Evolutionary conservation across 129 eudicot genomes (phyloP).

Genomic region (Lonicera japonica): DNA sequence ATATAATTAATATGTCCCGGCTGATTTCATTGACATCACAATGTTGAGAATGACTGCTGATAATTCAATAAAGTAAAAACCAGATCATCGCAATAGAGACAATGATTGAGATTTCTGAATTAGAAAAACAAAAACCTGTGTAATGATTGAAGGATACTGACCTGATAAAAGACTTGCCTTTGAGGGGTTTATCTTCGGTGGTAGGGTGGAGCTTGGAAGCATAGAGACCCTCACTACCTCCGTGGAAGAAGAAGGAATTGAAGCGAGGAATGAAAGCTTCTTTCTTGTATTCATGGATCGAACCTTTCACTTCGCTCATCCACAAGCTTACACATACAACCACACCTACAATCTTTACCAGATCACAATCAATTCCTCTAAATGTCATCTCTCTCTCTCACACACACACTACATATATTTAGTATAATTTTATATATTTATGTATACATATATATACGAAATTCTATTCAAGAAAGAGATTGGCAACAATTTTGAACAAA

Average conservation of each 20-base stretch:
- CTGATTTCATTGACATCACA: too few species aligned
- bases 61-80: too few species aligned
- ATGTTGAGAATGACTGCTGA: too few species aligned
- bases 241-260: conserved; percentile 79
- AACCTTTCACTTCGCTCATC: conserved; percentile 24
- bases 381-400: conserved; percentile 15
- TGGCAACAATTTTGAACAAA: too few species aligned
- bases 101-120: too few species aligned
- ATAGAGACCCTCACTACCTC: conserved; percentile 85
- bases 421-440: too few species aligned
- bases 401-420: too few species aligned
- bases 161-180: conserved; percentile 79
- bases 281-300: conserved; percentile 77
- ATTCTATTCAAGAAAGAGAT: too few species aligned
- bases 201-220: conserved; percentile 49
- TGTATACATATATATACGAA: too few species aligned
- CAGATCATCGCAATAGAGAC: too few species aligned
- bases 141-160: conserved; percentile 7
- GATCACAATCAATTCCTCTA: conserved; percentile 15
- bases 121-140: too few species aligned
- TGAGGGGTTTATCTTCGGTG: conserved; percentile 41
- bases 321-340: conserved; percentile 5
- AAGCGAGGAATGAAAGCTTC: conserved; percentile 63
- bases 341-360: neutral
- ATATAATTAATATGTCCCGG: too few species aligned